Conservation (phyloP, 805 yeast genomes). For the Candida dajiaensis region DNA sequence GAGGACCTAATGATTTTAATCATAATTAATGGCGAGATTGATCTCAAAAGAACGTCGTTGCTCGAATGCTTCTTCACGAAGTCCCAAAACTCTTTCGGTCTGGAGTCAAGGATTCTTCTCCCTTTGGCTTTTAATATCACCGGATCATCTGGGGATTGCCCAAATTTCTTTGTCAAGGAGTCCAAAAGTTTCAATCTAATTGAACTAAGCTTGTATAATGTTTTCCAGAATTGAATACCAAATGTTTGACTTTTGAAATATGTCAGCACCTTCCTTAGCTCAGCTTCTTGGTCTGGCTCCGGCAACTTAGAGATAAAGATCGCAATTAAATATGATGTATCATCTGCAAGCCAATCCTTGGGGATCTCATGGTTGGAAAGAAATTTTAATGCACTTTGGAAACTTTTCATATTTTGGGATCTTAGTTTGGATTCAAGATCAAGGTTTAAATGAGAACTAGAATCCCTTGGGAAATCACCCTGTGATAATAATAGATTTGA, state of each 20-base stretch:
- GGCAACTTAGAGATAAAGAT: slow-evolving; percentile 7
- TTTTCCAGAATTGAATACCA: slow-evolving; percentile 11
- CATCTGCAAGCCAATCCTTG: slow-evolving; percentile 11
- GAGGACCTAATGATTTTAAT: slow-evolving; percentile 5
- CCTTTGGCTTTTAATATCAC: slow-evolving; percentile 6
- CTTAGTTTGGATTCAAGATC: slow-evolving; percentile 12
- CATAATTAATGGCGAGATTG: slow-evolving; percentile 10
- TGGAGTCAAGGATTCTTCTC: slow-evolving; percentile 4
- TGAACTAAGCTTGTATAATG: slow-evolving; percentile 7
- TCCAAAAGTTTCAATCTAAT: slow-evolving; percentile 2
- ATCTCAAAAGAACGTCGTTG: background rate
- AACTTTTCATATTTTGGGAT: slow-evolving; percentile 8
- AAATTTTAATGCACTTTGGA: slow-evolving; percentile 11
- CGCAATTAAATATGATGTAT: slow-evolving; percentile 10
- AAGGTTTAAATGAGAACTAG: slow-evolving; percentile 11
- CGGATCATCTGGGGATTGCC: background rate
- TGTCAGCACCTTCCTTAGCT: background rate
- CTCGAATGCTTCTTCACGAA: slow-evolving; percentile 5
- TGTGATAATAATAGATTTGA: slow-evolving; percentile 9
- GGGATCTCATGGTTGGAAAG: background rate
- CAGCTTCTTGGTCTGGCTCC: background rate
- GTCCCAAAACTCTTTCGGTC: slow-evolving; percentile 10
- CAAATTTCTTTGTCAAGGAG: background rate
- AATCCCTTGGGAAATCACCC: slow-evolving; percentile 14
- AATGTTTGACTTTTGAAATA: slow-evolving; percentile 6